phyloP scores from a whole-genome alignment of 2,329 filamentous ascomycete species.

The Magnaporthiopsis rhizophila region DNA sequence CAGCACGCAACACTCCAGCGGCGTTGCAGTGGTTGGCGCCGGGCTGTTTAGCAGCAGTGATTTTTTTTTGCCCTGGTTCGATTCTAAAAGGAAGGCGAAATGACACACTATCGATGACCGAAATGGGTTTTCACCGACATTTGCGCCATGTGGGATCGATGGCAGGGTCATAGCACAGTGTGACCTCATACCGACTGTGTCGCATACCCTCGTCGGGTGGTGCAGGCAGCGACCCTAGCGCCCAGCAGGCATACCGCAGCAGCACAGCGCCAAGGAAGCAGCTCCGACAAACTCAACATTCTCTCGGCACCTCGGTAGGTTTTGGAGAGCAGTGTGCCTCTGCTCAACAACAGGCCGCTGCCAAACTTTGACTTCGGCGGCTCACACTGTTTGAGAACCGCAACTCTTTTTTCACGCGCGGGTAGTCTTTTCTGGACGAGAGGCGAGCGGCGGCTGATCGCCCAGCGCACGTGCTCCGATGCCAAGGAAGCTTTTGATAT shows the following conservation, averaged over 20 bases:
- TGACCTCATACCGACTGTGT: neutral
- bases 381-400: neutral
- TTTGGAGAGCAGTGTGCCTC: too few species aligned
- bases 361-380: neutral
- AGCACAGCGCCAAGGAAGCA: too few species aligned
- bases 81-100: neutral
- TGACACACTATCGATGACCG: neutral
- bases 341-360: neutral
- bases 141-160: neutral
- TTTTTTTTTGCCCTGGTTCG: neutral
- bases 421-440: neutral
- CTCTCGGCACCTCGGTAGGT: too few species aligned
- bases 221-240: neutral
- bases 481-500: conserved; percentile 24
- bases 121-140: neutral
- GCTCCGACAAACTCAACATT: too few species aligned
- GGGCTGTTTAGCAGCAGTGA: neutral
- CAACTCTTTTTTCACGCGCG: neutral
- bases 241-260: neutral
- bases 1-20: neutral
- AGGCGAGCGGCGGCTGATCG: too few species aligned
- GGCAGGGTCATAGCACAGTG: neutral
- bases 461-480: conserved; percentile 14
- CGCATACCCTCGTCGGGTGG: neutral
- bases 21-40: neutral